A percentile compares a stretch with the other conserved stretches of the same genome.
Evolutionary conservation across 2,329 filamentous ascomycete genomes (phyloP).

Genomic region (Ustulina deusta): DNA sequence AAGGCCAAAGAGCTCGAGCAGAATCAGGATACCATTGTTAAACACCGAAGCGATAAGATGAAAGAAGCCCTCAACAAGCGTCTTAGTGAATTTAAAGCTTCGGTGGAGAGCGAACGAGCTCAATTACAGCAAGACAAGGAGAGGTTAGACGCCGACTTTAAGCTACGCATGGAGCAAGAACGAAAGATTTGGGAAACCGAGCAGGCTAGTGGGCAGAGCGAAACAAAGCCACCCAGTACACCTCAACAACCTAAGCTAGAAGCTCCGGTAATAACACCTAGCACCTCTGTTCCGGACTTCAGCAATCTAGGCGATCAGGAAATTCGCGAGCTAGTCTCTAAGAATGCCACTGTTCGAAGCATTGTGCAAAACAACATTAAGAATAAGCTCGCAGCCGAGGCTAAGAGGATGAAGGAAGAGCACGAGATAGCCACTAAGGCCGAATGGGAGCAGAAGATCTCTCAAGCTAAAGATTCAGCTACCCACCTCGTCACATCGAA

Average conservation of each 20-base stretch:
- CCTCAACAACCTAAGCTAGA: slow-evolving; percentile 57
- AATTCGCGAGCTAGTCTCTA: slow-evolving; percentile 67
- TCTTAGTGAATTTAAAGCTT: slow-evolving; percentile 71
- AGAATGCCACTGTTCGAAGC: slow-evolving; percentile 67
- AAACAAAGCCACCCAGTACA: slow-evolving; percentile 51
- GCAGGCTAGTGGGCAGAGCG: slow-evolving; percentile 37
- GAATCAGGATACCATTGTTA: slow-evolving; percentile 69
- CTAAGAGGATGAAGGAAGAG: slow-evolving; percentile 69
- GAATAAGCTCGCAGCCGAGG: slow-evolving; percentile 75
- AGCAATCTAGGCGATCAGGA: slow-evolving; percentile 65
- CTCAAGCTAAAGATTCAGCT: slow-evolving; percentile 70
- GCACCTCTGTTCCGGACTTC: slow-evolving; percentile 55
- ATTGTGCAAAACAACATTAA: slow-evolving; percentile 73
- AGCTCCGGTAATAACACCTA: slow-evolving; percentile 52
- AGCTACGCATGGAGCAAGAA: slow-evolving; percentile 49
- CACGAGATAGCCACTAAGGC: slow-evolving; percentile 59
- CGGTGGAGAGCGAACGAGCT: slow-evolving; percentile 63
- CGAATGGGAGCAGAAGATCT: slow-evolving; percentile 66
- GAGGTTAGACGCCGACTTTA: slow-evolving; percentile 68
- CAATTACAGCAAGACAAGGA: slow-evolving; percentile 73
- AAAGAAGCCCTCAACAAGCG: slow-evolving; percentile 76
- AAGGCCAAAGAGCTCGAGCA: slow-evolving; percentile 75
- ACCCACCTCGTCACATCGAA: slow-evolving; percentile 81
- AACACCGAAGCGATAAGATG: slow-evolving; percentile 76
- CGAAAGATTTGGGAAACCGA: slow-evolving; percentile 50